These are phyloP conservation scores for Phaeodactylum tricornutum DNA, from an alignment of 108 stramenopile genomes.

Conservation along the genomic window DNA sequence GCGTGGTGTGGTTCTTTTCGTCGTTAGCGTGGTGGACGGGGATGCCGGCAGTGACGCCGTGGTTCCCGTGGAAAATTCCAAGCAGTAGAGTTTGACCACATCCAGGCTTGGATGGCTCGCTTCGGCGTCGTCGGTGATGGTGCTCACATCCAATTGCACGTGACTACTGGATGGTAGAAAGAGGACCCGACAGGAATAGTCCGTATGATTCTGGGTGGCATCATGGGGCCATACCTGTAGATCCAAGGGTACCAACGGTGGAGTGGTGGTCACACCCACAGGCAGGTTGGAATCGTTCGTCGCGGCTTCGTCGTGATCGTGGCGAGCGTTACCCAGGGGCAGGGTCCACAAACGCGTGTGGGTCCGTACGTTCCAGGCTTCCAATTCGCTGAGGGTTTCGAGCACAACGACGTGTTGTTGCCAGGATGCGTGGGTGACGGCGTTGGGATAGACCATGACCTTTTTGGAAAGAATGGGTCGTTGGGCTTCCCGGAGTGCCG, in stretches of 20 bases:
- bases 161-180: too few species aligned
- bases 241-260: neutral
- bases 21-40: too few species aligned
- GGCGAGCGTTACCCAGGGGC: neutral
- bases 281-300: neutral
- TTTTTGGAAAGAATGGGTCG: neutral
- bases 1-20: too few species aligned
- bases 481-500: slow-evolving; percentile 1
- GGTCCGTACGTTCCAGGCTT: neutral
- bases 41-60: neutral
- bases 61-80: neutral
- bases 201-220: too few species aligned
- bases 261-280: neutral
- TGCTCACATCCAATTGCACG: too few species aligned
- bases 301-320: neutral
- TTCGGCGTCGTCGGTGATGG: too few species aligned
- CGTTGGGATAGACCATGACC: slow-evolving; percentile 3
- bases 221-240: too few species aligned
- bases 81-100: neutral
- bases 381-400: neutral
- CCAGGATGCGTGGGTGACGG: slow-evolving; percentile 2
- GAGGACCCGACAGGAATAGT: neutral
- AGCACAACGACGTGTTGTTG: neutral
- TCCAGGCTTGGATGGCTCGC: neutral
- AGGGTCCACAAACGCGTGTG: neutral